Base-by-base conservation (phyloP, 1,284 basidiomycete species). In the Ceratorhiza oryzae-sativae region DNA sequence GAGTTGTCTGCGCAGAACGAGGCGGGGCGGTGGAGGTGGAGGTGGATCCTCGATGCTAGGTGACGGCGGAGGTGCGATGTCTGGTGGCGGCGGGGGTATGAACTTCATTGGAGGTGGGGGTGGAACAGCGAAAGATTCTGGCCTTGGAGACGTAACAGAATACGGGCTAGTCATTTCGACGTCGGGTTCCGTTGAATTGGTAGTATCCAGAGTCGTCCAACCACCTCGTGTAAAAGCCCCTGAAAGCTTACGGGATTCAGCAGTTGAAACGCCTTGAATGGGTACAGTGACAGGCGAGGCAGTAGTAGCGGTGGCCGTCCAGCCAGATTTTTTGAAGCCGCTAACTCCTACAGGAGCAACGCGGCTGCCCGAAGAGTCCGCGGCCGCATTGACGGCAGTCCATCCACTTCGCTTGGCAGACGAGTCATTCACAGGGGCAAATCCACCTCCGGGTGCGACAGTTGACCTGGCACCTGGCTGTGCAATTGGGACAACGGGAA, bases 121-220 rank as follows among this genome's bases (percentile, higher is more conserved):
- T 10, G 49, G 73, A 13, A 48, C 56, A 48, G 71, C 48, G 46
- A 46, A 42, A 34, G 63, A 41, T 45, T 71, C 48, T 32, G 25
- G 23, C 18, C 5, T 27, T 25, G 27, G n/a, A 58, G 77, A 75
- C 23, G 60, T 32, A n/a, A n/a, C 53, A n/a, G 48, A 39, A 20
- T 23, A 49, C n/a, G 49, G 65, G 25, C 53, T n/a, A 32, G 67
- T 34, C 67, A 70, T 70, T 36, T 70, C 67, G 32, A 59, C 46
- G 23, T 61, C 59, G 15, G 77, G 74, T 30, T 76, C 72, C 20
- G 61, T 62, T 3, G 76, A 72, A 53, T 75, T 77, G 48, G 79
- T 78, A 0, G 83, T 83, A 71, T 88, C 87, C n/a, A 89, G 79
- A 42, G 85, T 85, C 12, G 88, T 84, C 86, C 86, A 89, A 12